phyloP scores from a whole-genome alignment of 2,329 filamentous ascomycete genomes.

The Talaromyces sp. region DNA sequence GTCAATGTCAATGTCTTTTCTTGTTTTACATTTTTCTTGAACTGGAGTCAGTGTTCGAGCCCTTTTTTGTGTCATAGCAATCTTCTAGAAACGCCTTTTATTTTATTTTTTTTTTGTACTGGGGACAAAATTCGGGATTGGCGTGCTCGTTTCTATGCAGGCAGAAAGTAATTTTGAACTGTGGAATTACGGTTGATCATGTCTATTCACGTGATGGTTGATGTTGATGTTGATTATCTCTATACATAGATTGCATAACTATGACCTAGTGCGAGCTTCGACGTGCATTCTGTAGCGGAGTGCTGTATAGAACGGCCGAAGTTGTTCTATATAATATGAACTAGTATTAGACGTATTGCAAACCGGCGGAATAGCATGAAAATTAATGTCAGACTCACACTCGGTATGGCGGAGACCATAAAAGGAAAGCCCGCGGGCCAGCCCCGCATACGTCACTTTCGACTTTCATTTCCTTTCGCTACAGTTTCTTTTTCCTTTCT shows the following conservation, averaged over 20 bases:
- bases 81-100: not conserved
- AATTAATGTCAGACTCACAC: not conserved
- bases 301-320: not conserved
- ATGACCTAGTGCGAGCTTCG: not conserved
- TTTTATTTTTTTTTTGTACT: conserved; percentile 12
- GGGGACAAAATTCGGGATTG: conserved; percentile 9
- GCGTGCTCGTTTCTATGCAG: conserved; percentile 4
- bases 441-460: conserved; percentile 20
- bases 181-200: not conserved
- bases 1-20: conserved; percentile 1
- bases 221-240: too few species aligned
- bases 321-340: not conserved
- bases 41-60: conserved; percentile 8
- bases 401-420: not conserved
- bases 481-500: not conserved
- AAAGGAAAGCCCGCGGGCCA: not conserved
- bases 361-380: too few species aligned
- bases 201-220: not conserved
- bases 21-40: conserved; percentile 12
- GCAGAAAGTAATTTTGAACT: not conserved
- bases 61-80: conserved; percentile 15
- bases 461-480: not conserved
- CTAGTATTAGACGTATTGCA: too few species aligned
- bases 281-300: not conserved
- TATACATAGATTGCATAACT: not conserved